Base-by-base conservation (phyloP, 352 stramenopile species). In the Albugo laibachii region DNA sequence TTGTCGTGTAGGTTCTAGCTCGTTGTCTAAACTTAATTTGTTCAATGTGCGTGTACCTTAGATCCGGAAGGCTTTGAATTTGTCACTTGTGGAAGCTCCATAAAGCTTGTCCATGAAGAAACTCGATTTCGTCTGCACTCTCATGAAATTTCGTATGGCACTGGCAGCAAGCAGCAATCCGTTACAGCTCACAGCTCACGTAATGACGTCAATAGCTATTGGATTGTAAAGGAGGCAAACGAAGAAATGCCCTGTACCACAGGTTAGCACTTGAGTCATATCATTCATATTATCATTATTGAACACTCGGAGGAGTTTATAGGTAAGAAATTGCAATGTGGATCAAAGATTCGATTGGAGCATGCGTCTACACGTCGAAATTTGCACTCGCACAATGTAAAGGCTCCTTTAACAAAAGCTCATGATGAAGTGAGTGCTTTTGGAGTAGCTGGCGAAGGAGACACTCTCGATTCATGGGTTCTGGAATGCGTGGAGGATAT, bases 121-220 rank as follows among this genome's bases (percentile, higher is more conserved):
- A 80, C 56, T 46, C 71, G 77, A 48, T 86, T 81, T 43, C 77
- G 77, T 27, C 50, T 89, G 42, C 77, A 89, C 61, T 89, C 77
- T 48, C 77, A 89, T 48, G 77, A 85, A 49, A 81, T 89, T 49
- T 55, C 60, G 38, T 89, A 87, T 46, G 77, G 77, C 13, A 75
- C 59, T 18, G 77, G 77, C 35, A 89, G 77, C 44, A 60, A 66
- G 1, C 77, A 89, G 58, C 77, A 89, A 61, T 89, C 73, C 15
- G 54, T 89, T 40, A 89, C 77, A 11, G 58, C 74, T 19, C 64
- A 83, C 54, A 54, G 59, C 34, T 59, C 74, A 27, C 65, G 72
- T 35, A 83, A 86, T 41, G 77, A 89, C 46, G 68, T 74, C 48
- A 89, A 86, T 61, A 85, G 77, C 57, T 84, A 85, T 51, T 89